Percentiles rank a stretch among this genome's conserved stretches.
These are phyloP conservation scores for Lichtheimia ramosa DNA, from an alignment of 371 early-diverging fungal species.

Conservation along the genomic window DNA sequence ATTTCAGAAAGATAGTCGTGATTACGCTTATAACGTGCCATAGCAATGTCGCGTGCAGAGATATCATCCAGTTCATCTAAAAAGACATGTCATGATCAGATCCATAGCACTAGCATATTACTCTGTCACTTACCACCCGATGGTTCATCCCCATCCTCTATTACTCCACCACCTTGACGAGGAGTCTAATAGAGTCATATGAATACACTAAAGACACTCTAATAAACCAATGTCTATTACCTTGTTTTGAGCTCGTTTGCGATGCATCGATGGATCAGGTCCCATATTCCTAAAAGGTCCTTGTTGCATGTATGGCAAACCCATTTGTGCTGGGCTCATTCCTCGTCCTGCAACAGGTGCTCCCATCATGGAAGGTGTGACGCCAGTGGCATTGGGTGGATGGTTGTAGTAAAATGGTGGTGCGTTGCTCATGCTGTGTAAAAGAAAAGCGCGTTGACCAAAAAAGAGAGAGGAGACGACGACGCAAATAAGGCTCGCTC, in stretches of 20 bases:
- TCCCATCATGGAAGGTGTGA: conserved; percentile 4
- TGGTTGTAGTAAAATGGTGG: not conserved
- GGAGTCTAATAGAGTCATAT: conserved; percentile 4
- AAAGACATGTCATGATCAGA: not conserved
- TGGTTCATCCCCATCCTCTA: conserved; percentile 21
- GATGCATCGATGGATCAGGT: conserved; percentile 20
- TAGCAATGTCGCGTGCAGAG: conserved; percentile 67
- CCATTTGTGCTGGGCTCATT: conserved; percentile 19
- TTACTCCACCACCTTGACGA: conserved; percentile 2
- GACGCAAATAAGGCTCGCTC: too few species aligned
- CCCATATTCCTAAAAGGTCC: conserved; percentile 14
- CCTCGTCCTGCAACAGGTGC: conserved; percentile 10
- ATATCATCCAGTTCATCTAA: conserved; percentile 72
- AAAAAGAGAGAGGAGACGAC: too few species aligned
- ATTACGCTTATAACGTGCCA: conserved; percentile 80
- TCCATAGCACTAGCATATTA: not conserved
- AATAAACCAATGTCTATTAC: not conserved
- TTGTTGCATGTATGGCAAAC: conserved; percentile 19
- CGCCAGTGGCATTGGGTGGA: not conserved
- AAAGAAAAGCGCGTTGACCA: too few species aligned
- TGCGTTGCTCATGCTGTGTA: not conserved
- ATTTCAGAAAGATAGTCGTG: conserved; percentile 78
- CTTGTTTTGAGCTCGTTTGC: conserved; percentile 15
- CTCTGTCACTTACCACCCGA: conserved; percentile 18
- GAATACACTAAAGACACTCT: not conserved